Evolutionary conservation across 768 basidiomycete genomes (phyloP).

Genomic region (Termitomyces sp.): DNA sequence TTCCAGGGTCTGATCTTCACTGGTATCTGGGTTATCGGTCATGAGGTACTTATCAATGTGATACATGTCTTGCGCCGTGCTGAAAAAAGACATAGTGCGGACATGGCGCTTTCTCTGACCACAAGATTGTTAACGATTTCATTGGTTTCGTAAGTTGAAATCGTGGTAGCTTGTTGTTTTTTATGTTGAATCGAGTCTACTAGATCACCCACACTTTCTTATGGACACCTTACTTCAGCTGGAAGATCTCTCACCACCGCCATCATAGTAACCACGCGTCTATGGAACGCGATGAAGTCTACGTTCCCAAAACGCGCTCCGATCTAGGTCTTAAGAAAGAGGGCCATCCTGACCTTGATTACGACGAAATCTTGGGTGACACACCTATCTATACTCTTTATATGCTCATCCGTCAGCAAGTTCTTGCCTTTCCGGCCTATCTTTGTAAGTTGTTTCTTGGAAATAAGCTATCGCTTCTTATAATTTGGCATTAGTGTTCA

Average conservation of each 20-base stretch:
- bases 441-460: conserved; percentile 41
- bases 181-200: not conserved
- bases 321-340: conserved; percentile 46
- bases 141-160: conserved; percentile 40
- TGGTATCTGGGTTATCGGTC: conserved; percentile 55
- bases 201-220: conserved; percentile 40
- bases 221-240: conserved; percentile 49
- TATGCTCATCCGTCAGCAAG: conserved; percentile 49
- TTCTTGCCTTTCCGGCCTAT: conserved; percentile 58
- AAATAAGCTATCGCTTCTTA: conserved; percentile 45
- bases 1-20: conserved; percentile 53
- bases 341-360: conserved; percentile 33
- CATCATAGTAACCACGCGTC: conserved; percentile 47
- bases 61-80: not conserved
- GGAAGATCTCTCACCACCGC: conserved; percentile 48
- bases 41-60: conserved; percentile 30
- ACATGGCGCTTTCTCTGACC: conserved; percentile 49
- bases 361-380: conserved; percentile 52
- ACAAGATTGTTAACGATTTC: conserved; percentile 41
- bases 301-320: conserved; percentile 55
- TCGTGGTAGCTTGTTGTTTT: conserved; percentile 5
- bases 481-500: conserved; percentile 46
- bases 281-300: conserved; percentile 51
- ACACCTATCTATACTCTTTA: conserved; percentile 55
- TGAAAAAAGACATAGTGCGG: conserved; percentile 34